Percentiles rank a stretch among this genome's conserved stretches.
Conservation (phyloP, 768 basidiomycete species). For the Pilatotrama ljubarskyi region DNA sequence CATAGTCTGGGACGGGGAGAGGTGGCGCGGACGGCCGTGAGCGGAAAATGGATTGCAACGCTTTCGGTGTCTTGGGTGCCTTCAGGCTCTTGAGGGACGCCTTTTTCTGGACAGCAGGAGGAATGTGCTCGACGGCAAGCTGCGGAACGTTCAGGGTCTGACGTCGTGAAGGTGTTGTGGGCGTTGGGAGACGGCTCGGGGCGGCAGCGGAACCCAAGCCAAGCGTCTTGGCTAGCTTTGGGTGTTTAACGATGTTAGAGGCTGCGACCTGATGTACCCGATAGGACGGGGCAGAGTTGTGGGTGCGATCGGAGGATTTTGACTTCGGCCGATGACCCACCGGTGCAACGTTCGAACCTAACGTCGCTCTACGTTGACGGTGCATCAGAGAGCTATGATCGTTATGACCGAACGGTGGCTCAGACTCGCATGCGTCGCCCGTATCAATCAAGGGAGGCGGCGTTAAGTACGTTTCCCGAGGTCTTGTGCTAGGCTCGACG, state of each 20-base stretch:
- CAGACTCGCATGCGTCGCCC: background rate
- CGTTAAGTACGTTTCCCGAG: background rate
- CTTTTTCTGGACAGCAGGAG: background rate
- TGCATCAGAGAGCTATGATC: background rate
- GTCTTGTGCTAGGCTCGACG: background rate
- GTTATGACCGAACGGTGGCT: background rate
- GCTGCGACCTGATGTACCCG: background rate
- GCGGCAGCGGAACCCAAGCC: background rate
- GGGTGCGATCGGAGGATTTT: background rate
- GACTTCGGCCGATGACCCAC: background rate
- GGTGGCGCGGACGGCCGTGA: background rate
- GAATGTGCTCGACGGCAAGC: background rate
- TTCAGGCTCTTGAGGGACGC: slow-evolving; percentile 7
- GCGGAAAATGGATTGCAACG: slow-evolving; percentile 17
- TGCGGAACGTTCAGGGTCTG: background rate
- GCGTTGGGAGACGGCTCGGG: slow-evolving; percentile 1
- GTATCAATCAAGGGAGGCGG: background rate
- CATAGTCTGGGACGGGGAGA: background rate
- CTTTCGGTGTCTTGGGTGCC: slow-evolving; percentile 4
- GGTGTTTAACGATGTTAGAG: slow-evolving; percentile 8
- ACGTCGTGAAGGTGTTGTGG: background rate
- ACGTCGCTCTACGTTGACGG: background rate
- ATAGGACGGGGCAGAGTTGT: background rate
- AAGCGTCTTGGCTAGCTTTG: slow-evolving; percentile 14
- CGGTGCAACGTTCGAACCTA: background rate